phyloP scores from a whole-genome alignment of 345 rosid species.

The Eucalyptus sp. region DNA sequence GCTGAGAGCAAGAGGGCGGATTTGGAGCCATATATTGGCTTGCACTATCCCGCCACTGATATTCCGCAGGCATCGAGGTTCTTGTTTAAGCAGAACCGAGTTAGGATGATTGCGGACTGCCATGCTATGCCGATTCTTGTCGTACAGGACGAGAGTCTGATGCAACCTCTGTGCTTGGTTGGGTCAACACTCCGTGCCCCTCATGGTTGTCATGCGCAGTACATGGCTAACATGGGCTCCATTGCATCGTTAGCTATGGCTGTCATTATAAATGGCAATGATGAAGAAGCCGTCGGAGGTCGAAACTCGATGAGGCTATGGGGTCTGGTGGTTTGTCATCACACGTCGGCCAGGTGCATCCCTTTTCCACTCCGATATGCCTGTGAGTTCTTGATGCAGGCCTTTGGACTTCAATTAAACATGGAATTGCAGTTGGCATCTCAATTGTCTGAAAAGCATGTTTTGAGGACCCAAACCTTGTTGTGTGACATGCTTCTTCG shows the following conservation, averaged over 20 bases:
- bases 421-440: slow-evolving; percentile 95
- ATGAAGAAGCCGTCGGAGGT: slow-evolving; percentile 61
- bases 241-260: slow-evolving; percentile 88
- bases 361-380: slow-evolving; percentile 95
- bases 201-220: slow-evolving; percentile 94
- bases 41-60: slow-evolving; percentile 97
- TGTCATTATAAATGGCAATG: slow-evolving; percentile 77
- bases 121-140: slow-evolving; percentile 48
- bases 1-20: slow-evolving; percentile 77
- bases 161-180: slow-evolving; percentile 89
- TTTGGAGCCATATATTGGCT: slow-evolving; percentile 82
- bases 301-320: slow-evolving; percentile 75
- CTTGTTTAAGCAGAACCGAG: slow-evolving; percentile 92
- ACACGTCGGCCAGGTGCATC: slow-evolving; percentile 80
- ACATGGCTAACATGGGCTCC: slow-evolving; percentile 95
- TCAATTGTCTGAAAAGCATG: slow-evolving; percentile 80
- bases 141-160: slow-evolving; percentile 61
- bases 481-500: slow-evolving; percentile 98
- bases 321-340: slow-evolving; percentile 99
- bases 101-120: slow-evolving; percentile 95
- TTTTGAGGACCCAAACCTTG: slow-evolving; percentile 86
- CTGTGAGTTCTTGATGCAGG: slow-evolving; percentile 98
- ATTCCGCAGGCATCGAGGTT: slow-evolving; percentile 96
- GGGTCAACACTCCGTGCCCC: slow-evolving; percentile 98
- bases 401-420: slow-evolving; percentile 90